Conservation (phyloP, 805 yeast genomes). For the Maudiozyma saulgeensis region DNA sequence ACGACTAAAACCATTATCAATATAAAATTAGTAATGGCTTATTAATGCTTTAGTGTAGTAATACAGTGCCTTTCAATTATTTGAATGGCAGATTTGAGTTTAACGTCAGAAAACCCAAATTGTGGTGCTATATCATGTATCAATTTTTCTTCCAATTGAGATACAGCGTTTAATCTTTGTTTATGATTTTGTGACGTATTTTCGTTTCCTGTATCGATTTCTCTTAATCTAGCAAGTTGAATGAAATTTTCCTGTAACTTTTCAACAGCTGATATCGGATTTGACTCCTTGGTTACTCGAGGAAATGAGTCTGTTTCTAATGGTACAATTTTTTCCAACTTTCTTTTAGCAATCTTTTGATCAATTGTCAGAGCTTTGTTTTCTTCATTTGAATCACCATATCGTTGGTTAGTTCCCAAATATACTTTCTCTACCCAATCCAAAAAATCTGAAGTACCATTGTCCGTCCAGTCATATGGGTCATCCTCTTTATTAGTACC, state of each 20-base stretch:
- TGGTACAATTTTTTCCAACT: constrained; percentile 23
- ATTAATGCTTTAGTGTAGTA: neutral
- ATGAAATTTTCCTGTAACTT: constrained; percentile 20
- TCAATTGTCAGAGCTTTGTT: constrained; percentile 16
- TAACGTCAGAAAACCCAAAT: constrained; percentile 11
- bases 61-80: constrained; percentile 7
- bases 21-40: neutral
- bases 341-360: constrained; percentile 23
- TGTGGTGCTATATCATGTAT: constrained; percentile 7
- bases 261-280: constrained; percentile 11
- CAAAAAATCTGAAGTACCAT: constrained; percentile 17
- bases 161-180: constrained; percentile 2
- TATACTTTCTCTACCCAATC: constrained; percentile 23
- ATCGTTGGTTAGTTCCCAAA: constrained; percentile 9
- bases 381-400: neutral
- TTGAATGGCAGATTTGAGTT: constrained; percentile 8
- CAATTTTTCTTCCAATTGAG: constrained; percentile 10
- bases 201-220: neutral
- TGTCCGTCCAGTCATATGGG: constrained; percentile 14
- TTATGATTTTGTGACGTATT: neutral
- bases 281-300: neutral
- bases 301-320: constrained; percentile 4
- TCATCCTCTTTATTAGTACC: constrained; percentile 1
- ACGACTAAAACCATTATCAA: neutral
- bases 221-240: neutral